phyloP scores from a whole-genome alignment of 2,329 filamentous ascomycete species.

The Ceratocystis cacaofunesta region DNA sequence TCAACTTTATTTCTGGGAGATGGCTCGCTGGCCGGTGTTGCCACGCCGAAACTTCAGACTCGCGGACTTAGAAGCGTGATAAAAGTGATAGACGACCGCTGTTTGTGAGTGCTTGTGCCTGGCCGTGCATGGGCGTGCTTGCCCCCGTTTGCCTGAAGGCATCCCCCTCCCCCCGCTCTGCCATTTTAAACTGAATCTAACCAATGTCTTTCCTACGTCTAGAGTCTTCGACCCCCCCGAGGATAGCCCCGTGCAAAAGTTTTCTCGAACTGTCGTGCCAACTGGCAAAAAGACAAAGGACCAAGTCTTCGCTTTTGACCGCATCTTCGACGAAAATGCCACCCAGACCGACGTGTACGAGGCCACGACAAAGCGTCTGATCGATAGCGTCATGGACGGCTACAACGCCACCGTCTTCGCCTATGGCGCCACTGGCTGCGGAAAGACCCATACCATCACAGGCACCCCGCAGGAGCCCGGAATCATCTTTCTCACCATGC shows the following conservation, averaged over 20 bases:
- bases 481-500: constrained; percentile 98
- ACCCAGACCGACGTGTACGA: constrained; percentile 91
- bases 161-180: too few relatives aligned
- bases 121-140: too few relatives aligned
- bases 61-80: constrained; percentile 83
- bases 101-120: constrained; percentile 54
- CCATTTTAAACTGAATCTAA: too few relatives aligned
- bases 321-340: constrained; percentile 91
- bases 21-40: constrained; percentile 77
- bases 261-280: constrained; percentile 66
- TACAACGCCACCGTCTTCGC: constrained; percentile 99
- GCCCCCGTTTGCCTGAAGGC: too few relatives aligned
- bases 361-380: constrained; percentile 70
- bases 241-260: constrained; percentile 79
- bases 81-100: constrained; percentile 91
- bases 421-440: constrained; percentile 93
- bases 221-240: constrained; percentile 97
- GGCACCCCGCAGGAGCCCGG: constrained; percentile 85
- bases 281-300: constrained; percentile 89
- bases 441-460: constrained; percentile 95
- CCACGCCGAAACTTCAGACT: constrained; percentile 68
- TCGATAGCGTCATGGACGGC: constrained; percentile 89
- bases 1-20: constrained; percentile 88
- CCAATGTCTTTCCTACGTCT: not conserved
- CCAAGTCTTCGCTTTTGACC: constrained; percentile 92